Base-by-base conservation (phyloP, 2,329 filamentous ascomycete genomes). In the Verticillium dahliae region DNA sequence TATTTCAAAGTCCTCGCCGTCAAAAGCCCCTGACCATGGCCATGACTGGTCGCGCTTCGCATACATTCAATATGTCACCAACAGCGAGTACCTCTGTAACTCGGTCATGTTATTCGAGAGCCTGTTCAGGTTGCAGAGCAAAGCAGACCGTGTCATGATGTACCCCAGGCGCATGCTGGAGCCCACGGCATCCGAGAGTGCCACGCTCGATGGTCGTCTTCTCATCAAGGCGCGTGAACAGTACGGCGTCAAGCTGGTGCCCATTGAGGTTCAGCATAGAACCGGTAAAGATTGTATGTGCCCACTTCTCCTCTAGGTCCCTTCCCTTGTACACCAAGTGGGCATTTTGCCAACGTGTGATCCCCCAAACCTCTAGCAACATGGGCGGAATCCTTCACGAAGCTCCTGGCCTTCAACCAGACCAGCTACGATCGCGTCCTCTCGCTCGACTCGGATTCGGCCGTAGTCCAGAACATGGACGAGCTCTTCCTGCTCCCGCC, bases 401-500 rank as follows among this genome's bases (percentile, higher is more conserved):
- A 90, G 70, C 80, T 90, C 50, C 79, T 88, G 56, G 85, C 86
- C 35, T 90, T 89, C 72, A 62, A 86, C 63, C 83, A 89, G 64
- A 84, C 82, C 13, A 79, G 85, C 66, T 90, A 89, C 60, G 63
- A 70, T 13, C 72, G 83, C 1, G 73, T 80, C 6, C 65, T 75
- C 15, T 83, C 85, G 61, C 69, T 78, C 15, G 76, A 90, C 73
- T 87, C 85, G 34, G 87, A 90, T 69, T 78, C 83, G 34, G 84
- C 81, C 1, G 73, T 90, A 10, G 78, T 88, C 9, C 75, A 85
- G 62, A 75, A 78, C 45, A 80, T 90, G 76, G 88, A 91, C 70
- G 87, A 90, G 67, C 80, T 90, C 2, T 90, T 91, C 75, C 80
- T 88, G 54, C 77, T 89, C 7, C 88, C 88, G 0, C 70, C 76